A percentile compares a stretch with the other conserved stretches of the same genome.
Conservation (phyloP, 495 filamentous ascomycete species). For the Penicillium fimorum region DNA sequence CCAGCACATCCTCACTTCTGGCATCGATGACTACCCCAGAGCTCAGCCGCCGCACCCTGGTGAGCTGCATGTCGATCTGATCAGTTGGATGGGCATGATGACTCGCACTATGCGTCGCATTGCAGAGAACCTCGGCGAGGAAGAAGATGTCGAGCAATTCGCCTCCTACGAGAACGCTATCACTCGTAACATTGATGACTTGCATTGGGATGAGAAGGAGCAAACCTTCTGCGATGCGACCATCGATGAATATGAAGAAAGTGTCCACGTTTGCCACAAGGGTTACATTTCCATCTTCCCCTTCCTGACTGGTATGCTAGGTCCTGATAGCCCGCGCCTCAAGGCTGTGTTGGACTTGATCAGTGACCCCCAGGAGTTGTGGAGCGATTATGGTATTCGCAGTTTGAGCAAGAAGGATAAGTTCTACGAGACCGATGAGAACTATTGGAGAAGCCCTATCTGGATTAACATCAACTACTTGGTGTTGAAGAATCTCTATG, state of each 20-base stretch:
- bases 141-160: slow-evolving; percentile 72
- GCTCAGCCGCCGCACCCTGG: slow-evolving; percentile 96
- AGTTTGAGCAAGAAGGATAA: slow-evolving; percentile 82
- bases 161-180: slow-evolving; percentile 75
- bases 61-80: slow-evolving; percentile 91
- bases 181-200: slow-evolving; percentile 81
- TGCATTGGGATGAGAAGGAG: slow-evolving; percentile 82
- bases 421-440: slow-evolving; percentile 85
- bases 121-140: slow-evolving; percentile 65
- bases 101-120: slow-evolving; percentile 75
- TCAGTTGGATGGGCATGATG: slow-evolving; percentile 97
- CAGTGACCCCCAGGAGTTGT: slow-evolving; percentile 77
- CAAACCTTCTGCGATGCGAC: slow-evolving; percentile 92
- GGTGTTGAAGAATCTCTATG: slow-evolving; percentile 75
- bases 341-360: slow-evolving; percentile 74
- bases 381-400: slow-evolving; percentile 79
- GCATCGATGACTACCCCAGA: slow-evolving; percentile 93
- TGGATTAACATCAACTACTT: slow-evolving; percentile 99
- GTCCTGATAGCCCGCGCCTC: slow-evolving; percentile 67
- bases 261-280: slow-evolving; percentile 87
- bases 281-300: slow-evolving; percentile 95
- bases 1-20: slow-evolving; percentile 85
- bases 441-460: slow-evolving; percentile 94
- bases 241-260: slow-evolving; percentile 93
- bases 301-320: slow-evolving; percentile 78